A percentile compares a stretch with the other conserved stretches of the same genome.
Evolutionary conservation across 768 basidiomycete genomes (phyloP).

Genomic region (Pleurotus ostreatus): DNA sequence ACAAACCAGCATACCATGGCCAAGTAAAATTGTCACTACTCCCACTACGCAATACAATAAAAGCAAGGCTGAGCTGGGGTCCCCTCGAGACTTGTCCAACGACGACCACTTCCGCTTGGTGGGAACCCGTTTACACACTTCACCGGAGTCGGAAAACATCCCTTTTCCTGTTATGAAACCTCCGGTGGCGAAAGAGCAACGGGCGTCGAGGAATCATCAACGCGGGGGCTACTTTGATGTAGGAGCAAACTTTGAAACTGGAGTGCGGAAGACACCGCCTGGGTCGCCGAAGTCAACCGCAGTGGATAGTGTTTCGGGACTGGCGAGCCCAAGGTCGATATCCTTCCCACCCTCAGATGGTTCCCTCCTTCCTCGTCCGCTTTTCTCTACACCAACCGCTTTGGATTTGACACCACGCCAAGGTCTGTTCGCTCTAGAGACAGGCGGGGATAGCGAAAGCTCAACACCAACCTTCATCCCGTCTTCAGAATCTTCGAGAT

Average conservation of each 20-base stretch:
- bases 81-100: slow-evolving; percentile 44
- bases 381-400: not conserved
- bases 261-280: slow-evolving; percentile 43
- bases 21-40: slow-evolving; percentile 17
- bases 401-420: not conserved
- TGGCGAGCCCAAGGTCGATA: slow-evolving; percentile 20
- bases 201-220: slow-evolving; percentile 45
- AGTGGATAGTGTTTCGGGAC: not conserved
- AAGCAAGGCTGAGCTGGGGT: slow-evolving; percentile 30
- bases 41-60: slow-evolving; percentile 10
- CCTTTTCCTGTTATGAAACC: slow-evolving; percentile 22
- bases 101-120: slow-evolving; percentile 21
- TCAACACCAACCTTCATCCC: slow-evolving; percentile 47
- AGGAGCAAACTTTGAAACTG: slow-evolving; percentile 20
- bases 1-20: slow-evolving; percentile 38
- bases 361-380: not conserved
- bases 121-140: slow-evolving; percentile 12
- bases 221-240: slow-evolving; percentile 51
- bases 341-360: slow-evolving; percentile 30
- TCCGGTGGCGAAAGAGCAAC: slow-evolving; percentile 3
- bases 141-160: slow-evolving; percentile 23
- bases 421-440: slow-evolving; percentile 5
- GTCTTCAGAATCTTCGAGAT: slow-evolving; percentile 37
- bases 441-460: slow-evolving; percentile 26
- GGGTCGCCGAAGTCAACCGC: slow-evolving; percentile 33